phyloP scores from a whole-genome alignment of 768 basidiomycete species.

The Coprinellus micaceus region DNA sequence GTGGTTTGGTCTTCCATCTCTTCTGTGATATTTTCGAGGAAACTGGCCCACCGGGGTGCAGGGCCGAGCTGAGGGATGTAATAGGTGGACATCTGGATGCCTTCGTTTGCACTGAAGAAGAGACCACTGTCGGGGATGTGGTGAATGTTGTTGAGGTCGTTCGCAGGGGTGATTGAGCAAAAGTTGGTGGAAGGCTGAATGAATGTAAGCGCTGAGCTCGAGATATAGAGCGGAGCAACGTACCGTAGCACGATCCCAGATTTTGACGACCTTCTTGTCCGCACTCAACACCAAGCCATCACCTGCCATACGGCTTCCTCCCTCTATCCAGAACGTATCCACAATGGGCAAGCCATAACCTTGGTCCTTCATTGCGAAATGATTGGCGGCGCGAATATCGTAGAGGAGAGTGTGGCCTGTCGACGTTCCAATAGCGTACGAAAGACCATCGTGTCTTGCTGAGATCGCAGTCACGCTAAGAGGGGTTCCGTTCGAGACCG shows the following conservation, averaged over 20 bases:
- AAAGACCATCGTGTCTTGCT: slow-evolving; percentile 83
- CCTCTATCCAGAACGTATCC: slow-evolving; percentile 85
- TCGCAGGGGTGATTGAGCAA: slow-evolving; percentile 86
- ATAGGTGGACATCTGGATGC: slow-evolving; percentile 92
- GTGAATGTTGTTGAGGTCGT: slow-evolving; percentile 87
- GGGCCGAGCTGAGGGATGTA: slow-evolving; percentile 96
- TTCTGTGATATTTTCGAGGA: slow-evolving; percentile 98
- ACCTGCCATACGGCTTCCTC: slow-evolving; percentile 78
- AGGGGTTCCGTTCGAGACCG: slow-evolving; percentile 23
- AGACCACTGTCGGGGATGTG: slow-evolving; percentile 88
- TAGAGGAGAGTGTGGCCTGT: slow-evolving; percentile 94
- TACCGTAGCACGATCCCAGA: slow-evolving; percentile 88
- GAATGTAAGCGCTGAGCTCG: slow-evolving; percentile 10
- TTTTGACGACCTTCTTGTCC: slow-evolving; percentile 95
- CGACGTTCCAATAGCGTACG: slow-evolving; percentile 91
- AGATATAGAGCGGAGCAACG: slow-evolving; percentile 24
- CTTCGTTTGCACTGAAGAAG: slow-evolving; percentile 90
- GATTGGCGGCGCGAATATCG: slow-evolving; percentile 80
- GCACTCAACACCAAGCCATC: slow-evolving; percentile 88
- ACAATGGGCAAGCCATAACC: slow-evolving; percentile 92
- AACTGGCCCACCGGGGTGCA: slow-evolving; percentile 94
- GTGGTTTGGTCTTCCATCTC: slow-evolving; percentile 91
- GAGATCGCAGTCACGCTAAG: slow-evolving; percentile 81
- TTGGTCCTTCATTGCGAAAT: slow-evolving; percentile 91
- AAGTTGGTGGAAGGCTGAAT: slow-evolving; percentile 80